Percentiles rank a stretch among this genome's conserved stretches.
phyloP scores from a whole-genome alignment of 306 rosid species.

The Pterocarpus macrocarpus region DNA sequence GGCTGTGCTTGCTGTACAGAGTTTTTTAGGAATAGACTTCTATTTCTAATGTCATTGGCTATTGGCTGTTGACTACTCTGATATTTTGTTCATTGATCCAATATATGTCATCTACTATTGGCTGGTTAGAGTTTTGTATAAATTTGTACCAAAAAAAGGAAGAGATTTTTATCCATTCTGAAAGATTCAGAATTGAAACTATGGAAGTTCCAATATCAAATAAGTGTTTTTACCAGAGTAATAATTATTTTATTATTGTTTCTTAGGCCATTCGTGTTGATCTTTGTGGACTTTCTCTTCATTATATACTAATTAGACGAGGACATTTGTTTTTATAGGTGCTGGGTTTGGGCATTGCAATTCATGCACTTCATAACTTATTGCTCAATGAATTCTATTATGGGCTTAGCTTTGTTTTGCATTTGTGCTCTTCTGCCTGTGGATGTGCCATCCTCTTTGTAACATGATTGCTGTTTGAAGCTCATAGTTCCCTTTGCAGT shows the following conservation, averaged over 20 bases:
- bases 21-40: neutral
- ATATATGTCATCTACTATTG: neutral
- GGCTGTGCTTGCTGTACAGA: constrained; percentile 18
- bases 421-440: constrained; percentile 8
- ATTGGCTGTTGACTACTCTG: neutral
- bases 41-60: neutral
- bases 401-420: constrained; percentile 12
- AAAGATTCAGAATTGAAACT: constrained; percentile 24
- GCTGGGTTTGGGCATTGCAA: constrained; percentile 21
- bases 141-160: neutral
- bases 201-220: neutral
- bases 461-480: neutral
- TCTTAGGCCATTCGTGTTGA: constrained; percentile 1
- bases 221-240: neutral
- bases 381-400: constrained; percentile 32
- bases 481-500: neutral
- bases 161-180: neutral
- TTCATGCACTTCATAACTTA: neutral
- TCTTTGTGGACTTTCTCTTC: constrained; percentile 11
- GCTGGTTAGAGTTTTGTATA: neutral
- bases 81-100: neutral
- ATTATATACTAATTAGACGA: neutral
- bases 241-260: constrained; percentile 6
- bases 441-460: constrained; percentile 19
- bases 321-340: neutral